Conservation (phyloP, 176 grass and related monocot genomes). For the Avena sativa region DNA sequence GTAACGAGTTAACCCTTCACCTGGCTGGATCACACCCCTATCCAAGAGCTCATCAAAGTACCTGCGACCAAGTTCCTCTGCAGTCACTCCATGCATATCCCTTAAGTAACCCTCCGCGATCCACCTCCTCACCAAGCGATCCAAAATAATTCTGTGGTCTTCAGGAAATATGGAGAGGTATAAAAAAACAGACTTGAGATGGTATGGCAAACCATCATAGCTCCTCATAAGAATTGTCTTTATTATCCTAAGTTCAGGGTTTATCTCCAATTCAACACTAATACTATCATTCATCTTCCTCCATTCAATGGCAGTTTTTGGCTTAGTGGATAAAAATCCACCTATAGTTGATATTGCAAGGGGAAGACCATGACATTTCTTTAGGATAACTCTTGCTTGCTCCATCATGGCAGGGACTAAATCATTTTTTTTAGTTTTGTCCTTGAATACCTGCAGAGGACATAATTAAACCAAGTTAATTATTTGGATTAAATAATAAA, state of each 20-base stretch:
- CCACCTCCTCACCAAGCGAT: conserved; percentile 45
- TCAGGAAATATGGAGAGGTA: conserved; percentile 40
- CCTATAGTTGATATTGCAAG: conserved; percentile 50
- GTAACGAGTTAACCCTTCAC: neutral
- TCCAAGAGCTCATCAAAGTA: conserved; percentile 45
- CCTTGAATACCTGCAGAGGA: neutral
- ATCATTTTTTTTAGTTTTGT: neutral
- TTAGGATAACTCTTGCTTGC: conserved; percentile 27
- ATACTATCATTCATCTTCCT: conserved; percentile 18
- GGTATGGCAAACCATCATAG: conserved; percentile 49
- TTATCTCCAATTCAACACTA: conserved; percentile 34
- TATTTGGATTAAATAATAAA: neutral
- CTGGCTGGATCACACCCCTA: conserved; percentile 41
- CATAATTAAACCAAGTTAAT: neutral
- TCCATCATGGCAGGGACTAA: neutral
- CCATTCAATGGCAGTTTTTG: conserved; percentile 42
- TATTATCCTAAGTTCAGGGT: neutral
- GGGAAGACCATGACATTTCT: conserved; percentile 41
- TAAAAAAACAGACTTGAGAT: conserved; percentile 43
- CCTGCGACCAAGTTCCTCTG: neutral
- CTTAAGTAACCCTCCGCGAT: conserved; percentile 41
- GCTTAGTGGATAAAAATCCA: conserved; percentile 29
- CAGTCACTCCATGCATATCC: neutral
- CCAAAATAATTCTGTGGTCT: conserved; percentile 25
- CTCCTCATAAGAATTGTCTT: conserved; percentile 12